Base-by-base conservation (phyloP, 306 rosid species). In the Spatholobus suberectus region DNA sequence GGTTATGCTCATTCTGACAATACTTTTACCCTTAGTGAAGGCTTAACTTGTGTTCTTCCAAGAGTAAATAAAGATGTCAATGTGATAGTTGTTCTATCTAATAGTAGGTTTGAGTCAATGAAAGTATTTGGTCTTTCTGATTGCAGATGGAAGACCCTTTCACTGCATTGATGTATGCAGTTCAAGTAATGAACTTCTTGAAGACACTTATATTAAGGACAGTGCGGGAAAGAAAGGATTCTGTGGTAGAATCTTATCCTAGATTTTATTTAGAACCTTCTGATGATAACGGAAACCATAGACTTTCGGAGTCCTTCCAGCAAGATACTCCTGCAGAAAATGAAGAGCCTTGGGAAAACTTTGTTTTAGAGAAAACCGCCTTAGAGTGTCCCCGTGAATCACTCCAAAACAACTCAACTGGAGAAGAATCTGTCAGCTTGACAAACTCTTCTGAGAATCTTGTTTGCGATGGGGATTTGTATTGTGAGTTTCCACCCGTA, bases 121-220 rank as follows among this genome's bases (percentile, higher is more conserved):
- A 57, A 21, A 59, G 18, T 66, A 12, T 62, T 74, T 66, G 73
- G 59, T 15, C 58, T 79, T 52, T 80, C 65, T 72, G 70, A 46
- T 74, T 85, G 89, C 94, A 93, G 98, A 90, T 95, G 98, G 94
- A 90, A 24, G 98, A 93, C 75, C 96, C 98, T 35, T 81, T 93
- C 76, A 90, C 92, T 24, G 98, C 98, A 82, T 81, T 95, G 91
- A 90, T 92, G 95, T 88, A 89, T 83, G 97, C 96, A 24, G 98
- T 93, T 57, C 94, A 92, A 90, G 97, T 95, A 78, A 95, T 95
- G 97, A 90, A 95, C 84, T 90, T 93, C 78, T 91, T 95, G 82
- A 93, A 89, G 88, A 92, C 85, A 29, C 96, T 92, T 18, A 86
- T 93, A 69, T 8, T 88, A 58, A 93, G 86, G 87, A 90, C 91